phyloP scores from a whole-genome alignment of 1,284 basidiomycete species.

The Phellinidium pouzarii region DNA sequence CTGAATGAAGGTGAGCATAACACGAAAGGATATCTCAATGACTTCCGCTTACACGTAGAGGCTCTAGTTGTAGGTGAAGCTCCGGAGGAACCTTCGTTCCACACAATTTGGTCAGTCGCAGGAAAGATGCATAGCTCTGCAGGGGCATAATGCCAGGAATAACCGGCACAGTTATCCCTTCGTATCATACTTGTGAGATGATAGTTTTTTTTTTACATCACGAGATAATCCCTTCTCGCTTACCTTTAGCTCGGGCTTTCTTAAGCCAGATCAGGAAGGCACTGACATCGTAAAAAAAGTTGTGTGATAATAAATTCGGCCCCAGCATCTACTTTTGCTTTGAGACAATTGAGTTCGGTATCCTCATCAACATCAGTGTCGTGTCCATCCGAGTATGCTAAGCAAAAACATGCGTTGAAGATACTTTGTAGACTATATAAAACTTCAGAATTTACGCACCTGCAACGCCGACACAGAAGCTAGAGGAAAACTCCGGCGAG shows the following conservation, averaged over 20 bases:
- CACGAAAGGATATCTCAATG: neutral
- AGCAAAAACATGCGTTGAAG: slow-evolving; percentile 23
- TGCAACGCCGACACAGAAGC: slow-evolving; percentile 91
- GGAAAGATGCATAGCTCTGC: slow-evolving; percentile 92
- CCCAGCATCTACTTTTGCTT: slow-evolving; percentile 90
- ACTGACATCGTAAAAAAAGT: slow-evolving; percentile 92
- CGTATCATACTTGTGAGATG: slow-evolving; percentile 16
- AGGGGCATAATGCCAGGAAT: slow-evolving; percentile 98
- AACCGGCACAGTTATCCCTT: slow-evolving; percentile 87
- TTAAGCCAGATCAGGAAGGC: slow-evolving; percentile 76
- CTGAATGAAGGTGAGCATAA: slow-evolving; percentile 34
- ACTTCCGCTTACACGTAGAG: slow-evolving; percentile 72
- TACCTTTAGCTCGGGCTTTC: slow-evolving; percentile 68
- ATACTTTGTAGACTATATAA: slow-evolving; percentile 11
- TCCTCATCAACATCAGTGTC: slow-evolving; percentile 60
- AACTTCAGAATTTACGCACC: slow-evolving; percentile 35
- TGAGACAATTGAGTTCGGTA: slow-evolving; percentile 72
- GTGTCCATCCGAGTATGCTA: slow-evolving; percentile 92
- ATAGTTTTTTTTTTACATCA: too few relatives aligned
- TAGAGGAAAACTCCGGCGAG: slow-evolving; percentile 69
- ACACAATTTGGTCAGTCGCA: slow-evolving; percentile 85
- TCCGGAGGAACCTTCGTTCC: slow-evolving; percentile 72
- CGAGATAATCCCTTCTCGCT: slow-evolving; percentile 22
- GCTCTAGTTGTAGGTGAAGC: slow-evolving; percentile 66
- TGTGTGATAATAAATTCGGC: slow-evolving; percentile 97